phyloP scores from a whole-genome alignment of 1,284 basidiomycete genomes.

The Ustilago tritici region DNA sequence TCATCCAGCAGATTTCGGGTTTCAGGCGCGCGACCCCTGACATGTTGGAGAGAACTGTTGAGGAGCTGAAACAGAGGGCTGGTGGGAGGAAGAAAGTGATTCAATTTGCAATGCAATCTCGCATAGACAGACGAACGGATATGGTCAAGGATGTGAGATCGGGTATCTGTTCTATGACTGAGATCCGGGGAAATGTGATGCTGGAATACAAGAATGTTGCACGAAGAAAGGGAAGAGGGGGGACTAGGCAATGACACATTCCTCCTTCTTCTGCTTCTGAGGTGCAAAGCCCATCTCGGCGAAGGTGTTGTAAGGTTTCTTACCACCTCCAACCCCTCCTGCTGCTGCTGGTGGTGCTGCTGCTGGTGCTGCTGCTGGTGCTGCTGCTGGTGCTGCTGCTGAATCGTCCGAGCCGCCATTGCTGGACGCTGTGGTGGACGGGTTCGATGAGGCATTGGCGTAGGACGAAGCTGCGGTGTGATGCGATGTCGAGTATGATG shows the following conservation, averaged over 20 bases:
- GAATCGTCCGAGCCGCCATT: background rate
- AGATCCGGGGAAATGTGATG: background rate
- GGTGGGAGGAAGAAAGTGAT: too few species aligned
- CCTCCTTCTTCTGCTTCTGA: slow-evolving; percentile 80
- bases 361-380: slow-evolving; percentile 1
- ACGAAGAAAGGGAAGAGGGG: background rate
- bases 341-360: slow-evolving; percentile 8
- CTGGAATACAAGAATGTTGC: background rate
- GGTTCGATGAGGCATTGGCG: background rate
- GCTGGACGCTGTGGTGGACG: slow-evolving; percentile 17
- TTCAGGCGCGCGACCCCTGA: too few species aligned
- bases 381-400: slow-evolving; percentile 8
- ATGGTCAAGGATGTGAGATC: too few species aligned
- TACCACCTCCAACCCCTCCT: slow-evolving; percentile 20
- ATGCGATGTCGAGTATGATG: background rate
- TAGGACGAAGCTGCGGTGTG: slow-evolving; percentile 6
- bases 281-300: slow-evolving; percentile 90
- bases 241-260: slow-evolving; percentile 73
- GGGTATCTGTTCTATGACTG: background rate
- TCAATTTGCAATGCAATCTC: too few species aligned
- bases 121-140: too few species aligned
- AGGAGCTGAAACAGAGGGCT: too few species aligned
- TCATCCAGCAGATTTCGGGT: too few species aligned
- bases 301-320: slow-evolving; percentile 80
- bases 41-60: too few species aligned